A percentile compares a stretch with the other conserved stretches of the same genome.
phyloP scores from a whole-genome alignment of 2,329 filamentous ascomycete species.

The Colletotrichum lindemuthianum region DNA sequence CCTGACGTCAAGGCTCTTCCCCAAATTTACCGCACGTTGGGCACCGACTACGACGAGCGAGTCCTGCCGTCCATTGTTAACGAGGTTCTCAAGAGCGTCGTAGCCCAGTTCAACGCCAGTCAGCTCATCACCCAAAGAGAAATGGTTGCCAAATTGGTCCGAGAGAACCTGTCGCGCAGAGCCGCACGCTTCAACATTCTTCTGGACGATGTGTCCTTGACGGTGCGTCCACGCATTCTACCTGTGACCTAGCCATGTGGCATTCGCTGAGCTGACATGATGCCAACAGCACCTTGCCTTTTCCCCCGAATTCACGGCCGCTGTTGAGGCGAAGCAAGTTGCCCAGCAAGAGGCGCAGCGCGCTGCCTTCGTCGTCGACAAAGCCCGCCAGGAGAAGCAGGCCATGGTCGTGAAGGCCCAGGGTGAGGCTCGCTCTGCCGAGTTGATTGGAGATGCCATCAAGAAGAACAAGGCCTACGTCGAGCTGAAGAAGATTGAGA shows the following conservation, averaged over 20 bases:
- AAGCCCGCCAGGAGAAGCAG: constrained; percentile 99
- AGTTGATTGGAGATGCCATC: constrained; percentile 98
- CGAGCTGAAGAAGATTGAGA: constrained; percentile 98
- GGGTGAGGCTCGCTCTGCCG: constrained; percentile 97
- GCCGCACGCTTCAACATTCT: constrained; percentile 97
- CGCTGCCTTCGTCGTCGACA: constrained; percentile 97
- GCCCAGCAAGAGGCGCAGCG: constrained; percentile 94
- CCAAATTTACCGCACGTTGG: constrained; percentile 96
- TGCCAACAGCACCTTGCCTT: constrained; percentile 72
- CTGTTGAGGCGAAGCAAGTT: constrained; percentile 79
- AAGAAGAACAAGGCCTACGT: constrained; percentile 99
- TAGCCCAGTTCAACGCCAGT: constrained; percentile 98
- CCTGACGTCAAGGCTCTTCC: constrained; percentile 89
- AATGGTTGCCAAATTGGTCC: constrained; percentile 89
- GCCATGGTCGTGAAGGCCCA: constrained; percentile 98
- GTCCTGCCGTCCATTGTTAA: constrained; percentile 98
- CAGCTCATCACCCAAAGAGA: constrained; percentile 99
- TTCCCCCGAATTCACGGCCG: constrained; percentile 78
- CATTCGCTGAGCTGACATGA: constrained; percentile 39
- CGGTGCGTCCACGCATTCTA: constrained; percentile 64
- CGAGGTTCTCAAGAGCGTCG: constrained; percentile 97
- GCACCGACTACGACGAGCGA: constrained; percentile 95
- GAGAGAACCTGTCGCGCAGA: constrained; percentile 90
- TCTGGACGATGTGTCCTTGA: constrained; percentile 96
- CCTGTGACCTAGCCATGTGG: no score